A percentile compares a stretch with the other conserved stretches of the same genome.
These are phyloP conservation scores for Eucommia ulmoides DNA, from an alignment of 257 asterid genomes.

Conservation along the genomic window DNA sequence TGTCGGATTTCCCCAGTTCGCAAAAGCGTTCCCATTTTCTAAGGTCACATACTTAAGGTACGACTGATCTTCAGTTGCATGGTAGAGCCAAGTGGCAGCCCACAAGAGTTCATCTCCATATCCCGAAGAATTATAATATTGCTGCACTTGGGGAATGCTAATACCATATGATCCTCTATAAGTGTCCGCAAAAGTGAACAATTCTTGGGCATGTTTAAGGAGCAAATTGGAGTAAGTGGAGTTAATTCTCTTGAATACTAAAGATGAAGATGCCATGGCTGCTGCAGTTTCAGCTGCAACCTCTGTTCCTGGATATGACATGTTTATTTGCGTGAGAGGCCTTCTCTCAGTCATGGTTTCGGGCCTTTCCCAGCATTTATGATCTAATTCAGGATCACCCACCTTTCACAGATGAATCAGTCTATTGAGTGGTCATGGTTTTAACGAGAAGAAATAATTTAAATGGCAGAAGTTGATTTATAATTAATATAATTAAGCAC, in stretches of 20 bases:
- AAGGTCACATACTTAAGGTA: conserved; percentile 28
- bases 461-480: too few species aligned
- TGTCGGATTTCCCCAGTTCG: conserved; percentile 38
- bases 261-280: conserved; percentile 59
- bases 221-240: conserved; percentile 28
- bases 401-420: too few species aligned
- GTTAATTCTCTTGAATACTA: conserved; percentile 32
- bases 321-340: too few species aligned
- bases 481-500: too few species aligned
- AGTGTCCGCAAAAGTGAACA: conserved; percentile 45
- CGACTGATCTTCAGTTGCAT: conserved; percentile 33
- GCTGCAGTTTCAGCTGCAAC: conserved; percentile 86
- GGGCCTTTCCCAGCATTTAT: too few species aligned
- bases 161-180: conserved; percentile 37
- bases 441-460: too few species aligned
- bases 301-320: too few species aligned
- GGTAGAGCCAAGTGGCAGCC: conserved; percentile 73
- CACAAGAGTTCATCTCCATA: conserved; percentile 64
- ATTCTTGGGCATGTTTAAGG: conserved; percentile 34
- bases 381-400: too few species aligned
- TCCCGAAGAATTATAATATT: conserved; percentile 43
- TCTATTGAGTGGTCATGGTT: too few species aligned
- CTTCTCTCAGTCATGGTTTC: too few species aligned
- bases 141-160: conserved; percentile 35
- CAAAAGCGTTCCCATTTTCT: conserved; percentile 26